Evolutionary conservation across 2,329 filamentous ascomycete genomes (phyloP).

Genomic region (Verticillium nubilum): DNA sequence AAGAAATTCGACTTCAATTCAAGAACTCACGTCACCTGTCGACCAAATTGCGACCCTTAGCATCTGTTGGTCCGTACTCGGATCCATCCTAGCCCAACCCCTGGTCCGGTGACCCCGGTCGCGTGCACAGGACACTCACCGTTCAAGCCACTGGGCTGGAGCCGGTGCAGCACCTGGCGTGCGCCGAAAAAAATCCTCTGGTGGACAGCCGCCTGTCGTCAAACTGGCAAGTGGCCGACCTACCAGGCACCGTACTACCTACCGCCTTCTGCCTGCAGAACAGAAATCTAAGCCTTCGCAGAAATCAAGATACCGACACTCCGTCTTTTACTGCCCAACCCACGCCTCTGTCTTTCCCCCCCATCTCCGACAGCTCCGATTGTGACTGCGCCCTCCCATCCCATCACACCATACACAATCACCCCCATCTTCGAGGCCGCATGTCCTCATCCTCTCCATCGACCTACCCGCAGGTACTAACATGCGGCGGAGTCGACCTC

Average conservation of each 20-base stretch:
- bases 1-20: not conserved
- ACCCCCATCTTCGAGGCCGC: conserved; percentile 9
- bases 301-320: conserved; percentile 13
- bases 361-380: not conserved
- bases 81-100: not conserved
- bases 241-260: too few relatives aligned
- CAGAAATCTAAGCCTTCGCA: conserved; percentile 3
- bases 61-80: not conserved
- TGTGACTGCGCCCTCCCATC: not conserved
- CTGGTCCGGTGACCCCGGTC: not conserved
- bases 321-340: conserved; percentile 8
- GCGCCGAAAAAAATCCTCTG: not conserved
- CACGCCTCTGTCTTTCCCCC: not conserved
- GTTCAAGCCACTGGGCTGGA: not conserved
- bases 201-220: not conserved
- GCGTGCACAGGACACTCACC: not conserved
- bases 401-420: not conserved
- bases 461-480: conserved; percentile 21
- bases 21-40: not conserved
- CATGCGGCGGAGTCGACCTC: conserved; percentile 55
- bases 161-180: not conserved
- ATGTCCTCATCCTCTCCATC: conserved; percentile 10
- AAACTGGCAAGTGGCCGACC: not conserved
- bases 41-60: not conserved
- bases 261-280: not conserved